Percentiles rank a stretch among this genome's conserved stretches.
Evolutionary conservation across 202 grass and related monocot species (phyloP).

Genomic region (Panicum hallii): DNA sequence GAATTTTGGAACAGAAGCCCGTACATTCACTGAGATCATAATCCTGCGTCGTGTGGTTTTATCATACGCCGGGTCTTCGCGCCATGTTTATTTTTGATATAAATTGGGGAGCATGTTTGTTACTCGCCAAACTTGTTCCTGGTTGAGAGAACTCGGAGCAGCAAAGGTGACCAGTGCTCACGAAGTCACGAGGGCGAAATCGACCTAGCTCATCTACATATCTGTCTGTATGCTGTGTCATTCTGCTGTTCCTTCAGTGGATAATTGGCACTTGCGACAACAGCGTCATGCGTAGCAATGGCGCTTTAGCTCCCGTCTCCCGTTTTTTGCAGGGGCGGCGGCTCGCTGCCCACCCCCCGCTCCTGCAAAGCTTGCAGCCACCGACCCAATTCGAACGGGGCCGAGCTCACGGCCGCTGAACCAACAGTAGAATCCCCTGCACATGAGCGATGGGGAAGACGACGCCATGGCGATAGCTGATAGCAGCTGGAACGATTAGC

Average conservation of each 20-base stretch:
- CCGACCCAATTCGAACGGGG: too few species aligned
- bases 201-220: background rate
- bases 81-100: background rate
- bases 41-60: background rate
- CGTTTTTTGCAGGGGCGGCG: too few species aligned
- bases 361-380: too few species aligned
- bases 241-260: too few species aligned
- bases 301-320: too few species aligned
- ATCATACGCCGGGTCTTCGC: background rate
- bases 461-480: slow-evolving; percentile 27
- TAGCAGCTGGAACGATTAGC: background rate
- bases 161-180: background rate
- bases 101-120: background rate
- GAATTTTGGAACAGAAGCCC: background rate
- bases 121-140: background rate
- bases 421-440: too few species aligned
- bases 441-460: slow-evolving; percentile 25
- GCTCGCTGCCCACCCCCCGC: too few species aligned
- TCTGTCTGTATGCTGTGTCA: background rate
- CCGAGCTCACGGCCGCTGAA: too few species aligned
- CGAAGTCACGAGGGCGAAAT: background rate
- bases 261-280: background rate
- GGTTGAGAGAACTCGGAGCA: background rate
- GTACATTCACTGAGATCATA: background rate
- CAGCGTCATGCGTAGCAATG: too few species aligned